Conservation (phyloP, 2,329 filamentous ascomycete genomes). For the Colletotrichum tabaci region DNA sequence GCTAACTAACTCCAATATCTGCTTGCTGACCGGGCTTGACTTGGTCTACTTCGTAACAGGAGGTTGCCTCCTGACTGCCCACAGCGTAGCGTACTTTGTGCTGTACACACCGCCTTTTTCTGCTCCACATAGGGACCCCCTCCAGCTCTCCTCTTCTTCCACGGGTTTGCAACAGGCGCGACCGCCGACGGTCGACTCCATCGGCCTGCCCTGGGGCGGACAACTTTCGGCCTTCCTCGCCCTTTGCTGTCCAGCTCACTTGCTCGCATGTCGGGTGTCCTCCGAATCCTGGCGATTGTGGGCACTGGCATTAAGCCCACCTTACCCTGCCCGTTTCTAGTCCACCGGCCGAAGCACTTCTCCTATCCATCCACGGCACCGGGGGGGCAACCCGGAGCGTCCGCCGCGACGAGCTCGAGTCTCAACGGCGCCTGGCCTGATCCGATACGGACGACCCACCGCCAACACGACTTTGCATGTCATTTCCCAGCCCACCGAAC, state of each 20-base stretch:
- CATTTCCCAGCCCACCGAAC: constrained; percentile 67
- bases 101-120: constrained; percentile 37
- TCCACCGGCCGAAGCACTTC: constrained; percentile 30
- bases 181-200: constrained; percentile 13
- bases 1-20: not conserved
- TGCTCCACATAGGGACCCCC: constrained; percentile 31
- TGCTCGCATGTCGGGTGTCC: constrained; percentile 9
- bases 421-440: constrained; percentile 25
- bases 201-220: constrained; percentile 19
- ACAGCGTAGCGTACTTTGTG: not conserved
- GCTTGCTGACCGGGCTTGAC: not conserved
- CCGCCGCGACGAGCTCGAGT: constrained; percentile 18
- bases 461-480: constrained; percentile 44
- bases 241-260: constrained; percentile 2
- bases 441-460: constrained; percentile 43
- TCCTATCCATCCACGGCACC: constrained; percentile 33
- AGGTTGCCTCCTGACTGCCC: constrained; percentile 28
- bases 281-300: constrained; percentile 32
- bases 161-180: constrained; percentile 16
- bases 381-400: constrained; percentile 28
- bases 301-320: constrained; percentile 26
- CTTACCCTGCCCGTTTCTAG: constrained; percentile 24
- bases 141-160: constrained; percentile 6
- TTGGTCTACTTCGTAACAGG: constrained; percentile 18
- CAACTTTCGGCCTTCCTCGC: constrained; percentile 20